Percentiles rank a stretch among this genome's conserved stretches.
Evolutionary conservation across 2,329 filamentous ascomycete genomes (phyloP).

Genomic region (Aspergillus puulaauensis): DNA sequence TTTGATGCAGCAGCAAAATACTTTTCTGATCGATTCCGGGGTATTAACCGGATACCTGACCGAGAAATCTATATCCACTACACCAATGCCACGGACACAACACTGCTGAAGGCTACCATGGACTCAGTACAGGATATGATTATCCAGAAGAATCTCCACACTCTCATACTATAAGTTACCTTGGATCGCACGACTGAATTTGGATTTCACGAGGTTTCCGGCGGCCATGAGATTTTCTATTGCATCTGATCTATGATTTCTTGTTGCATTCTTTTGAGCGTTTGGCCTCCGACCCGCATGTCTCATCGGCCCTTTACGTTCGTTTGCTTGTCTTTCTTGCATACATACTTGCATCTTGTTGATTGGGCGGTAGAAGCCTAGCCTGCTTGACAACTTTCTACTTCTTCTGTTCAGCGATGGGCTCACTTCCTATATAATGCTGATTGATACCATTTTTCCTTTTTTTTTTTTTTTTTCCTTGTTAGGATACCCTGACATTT

Average conservation of each 20-base stretch:
- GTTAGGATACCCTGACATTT: background rate
- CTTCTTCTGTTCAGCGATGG: constrained; percentile 27
- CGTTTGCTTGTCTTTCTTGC: constrained; percentile 5
- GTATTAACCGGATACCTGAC: constrained; percentile 64
- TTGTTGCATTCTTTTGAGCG: constrained; percentile 28
- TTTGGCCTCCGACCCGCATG: constrained; percentile 13
- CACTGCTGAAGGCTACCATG: constrained; percentile 83
- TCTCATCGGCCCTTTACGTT: background rate
- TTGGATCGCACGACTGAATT: constrained; percentile 4
- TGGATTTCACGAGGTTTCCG: constrained; percentile 18
- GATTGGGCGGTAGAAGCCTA: constrained; percentile 15
- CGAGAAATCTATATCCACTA: constrained; percentile 61
- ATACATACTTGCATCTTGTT: constrained; percentile 5
- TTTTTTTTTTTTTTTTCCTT: constrained; percentile 4
- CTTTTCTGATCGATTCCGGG: constrained; percentile 77
- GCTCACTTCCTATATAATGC: constrained; percentile 26
- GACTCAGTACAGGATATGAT: constrained; percentile 84
- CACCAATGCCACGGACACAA: constrained; percentile 64
- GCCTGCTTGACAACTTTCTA: constrained; percentile 17
- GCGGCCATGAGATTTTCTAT: constrained; percentile 17
- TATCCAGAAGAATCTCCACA: constrained; percentile 78
- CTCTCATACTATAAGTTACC: constrained; percentile 63
- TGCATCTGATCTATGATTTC: constrained; percentile 14
- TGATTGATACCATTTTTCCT: constrained; percentile 38
- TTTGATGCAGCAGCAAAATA: constrained; percentile 75